Evolutionary conservation across 768 basidiomycete species (phyloP), one percentile per base, ranked within the genome.

Genomic region (Naganishia antarctica): DNA sequence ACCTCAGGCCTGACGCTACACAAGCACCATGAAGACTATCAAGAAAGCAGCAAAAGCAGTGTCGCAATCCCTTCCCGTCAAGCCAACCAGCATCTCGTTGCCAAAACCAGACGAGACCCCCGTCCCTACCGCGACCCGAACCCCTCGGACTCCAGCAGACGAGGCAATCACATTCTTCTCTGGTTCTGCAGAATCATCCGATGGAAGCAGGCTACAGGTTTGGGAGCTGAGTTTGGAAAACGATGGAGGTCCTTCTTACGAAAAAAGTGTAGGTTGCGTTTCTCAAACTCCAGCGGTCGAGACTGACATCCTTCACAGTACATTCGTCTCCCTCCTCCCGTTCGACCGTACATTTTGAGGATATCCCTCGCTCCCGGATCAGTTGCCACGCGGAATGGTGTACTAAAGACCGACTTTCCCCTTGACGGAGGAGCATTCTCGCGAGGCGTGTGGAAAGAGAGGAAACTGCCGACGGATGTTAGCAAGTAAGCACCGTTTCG

Each of bases 341-440:
- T 86, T 73, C 80, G 80, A 18, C 93, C 93, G 0, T 99, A 98
- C 75, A 84, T 98, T 51, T 80, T 99, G 28, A 86, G 96, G 60
- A 88, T 99, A 37, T 87, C 88, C 21, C 82, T 98, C 53, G 88
- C 93, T 49, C 89, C 94, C 0, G 96, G 96, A 7, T 92, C 92
- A 2, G 87, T 90, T 1, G 90, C 91, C 11, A 84, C 90, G 8
- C 86, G 85, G 71, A 90, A 93, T 71, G 96, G 92, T 58, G 83
- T 91, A 1, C 89, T 99, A 78, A 91, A 87, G 80, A 94, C 92
- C 64, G 97, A 98, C 76, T 97, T 98, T 72, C 96, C 96, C 1
- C 82, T 99, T 6, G 89, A 98, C 70, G 94, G 93, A 4, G 91
- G 91, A 34, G 79, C 76, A 21, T 98, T 97, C 75, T 83, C 84